Base-by-base conservation (phyloP, 2,329 filamentous ascomycete genomes). In the Penicillium olsonii region DNA sequence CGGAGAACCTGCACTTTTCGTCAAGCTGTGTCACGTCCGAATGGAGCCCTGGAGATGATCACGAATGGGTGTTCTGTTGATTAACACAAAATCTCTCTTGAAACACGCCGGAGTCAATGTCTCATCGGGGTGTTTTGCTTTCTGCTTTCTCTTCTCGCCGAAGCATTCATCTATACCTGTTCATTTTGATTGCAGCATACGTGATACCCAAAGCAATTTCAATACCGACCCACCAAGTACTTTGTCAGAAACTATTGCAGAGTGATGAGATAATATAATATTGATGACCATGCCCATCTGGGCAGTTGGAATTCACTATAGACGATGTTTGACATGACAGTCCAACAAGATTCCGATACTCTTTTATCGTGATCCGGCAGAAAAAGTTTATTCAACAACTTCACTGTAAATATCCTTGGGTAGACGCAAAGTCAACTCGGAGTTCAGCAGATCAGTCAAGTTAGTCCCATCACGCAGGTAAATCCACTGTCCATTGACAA, bases 401-500 rank as follows among this genome's bases (percentile, higher is more conserved):
- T 65, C 57, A 15, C 59, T 60, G 44, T 73, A 71, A 6, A 73
- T 55, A 63, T 71, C 67, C 55, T 63, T 63, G 3, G 69, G 65
- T 45, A 90, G 69, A 52, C 85, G 79, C 41, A 96, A 75, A 2
- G 83, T 85, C 41, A 96, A 75, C 76, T 99, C 94, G 55, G 85
- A 78, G 55, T 83, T 79, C 63, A 97, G 72, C 48, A 97, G 69
- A 29, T 87, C 81, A 29, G 80, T 84, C 64, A 99, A 74, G 37
- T 84, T 87, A 40, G 82, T 84, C n/a, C 87, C 87, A 69, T 97
- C 92, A 40, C 92, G 80, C 50, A 90, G 72, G 68, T 96, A 97
- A 40, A 97, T 80, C 94, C 94, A 99, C 55, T 87, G 81, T 24
- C 90, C 89, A 46, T 66, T 70, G 17, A 61, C 61, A 39, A 68